A percentile compares a stretch with the other conserved stretches of the same genome.
Evolutionary conservation across 371 early-diverging fungal species (phyloP).

Genomic region (Mucor piriformis): DNA sequence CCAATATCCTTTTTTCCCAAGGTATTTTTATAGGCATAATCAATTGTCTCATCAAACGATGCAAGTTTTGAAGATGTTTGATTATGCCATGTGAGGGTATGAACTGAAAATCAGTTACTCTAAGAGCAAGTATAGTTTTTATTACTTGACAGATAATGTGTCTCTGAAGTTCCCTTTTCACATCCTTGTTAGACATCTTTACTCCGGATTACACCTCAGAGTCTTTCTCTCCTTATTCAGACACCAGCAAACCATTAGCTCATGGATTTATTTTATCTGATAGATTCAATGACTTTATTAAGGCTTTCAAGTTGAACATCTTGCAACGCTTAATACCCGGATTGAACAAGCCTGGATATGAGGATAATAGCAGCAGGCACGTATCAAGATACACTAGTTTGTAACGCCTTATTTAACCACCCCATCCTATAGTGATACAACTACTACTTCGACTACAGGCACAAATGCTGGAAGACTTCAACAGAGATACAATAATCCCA

Average conservation of each 20-base stretch:
- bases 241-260: constrained; percentile 42
- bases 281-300: constrained; percentile 64
- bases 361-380: constrained; percentile 27
- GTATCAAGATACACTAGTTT: too few relatives aligned
- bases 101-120: too few relatives aligned
- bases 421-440: too few relatives aligned
- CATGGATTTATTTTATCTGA: constrained; percentile 63
- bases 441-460: background rate
- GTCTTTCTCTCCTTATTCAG: constrained; percentile 58
- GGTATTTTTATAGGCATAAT: too few relatives aligned
- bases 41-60: too few relatives aligned
- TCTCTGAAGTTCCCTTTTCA: too few relatives aligned
- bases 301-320: constrained; percentile 63
- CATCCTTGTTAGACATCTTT: constrained; percentile 58
- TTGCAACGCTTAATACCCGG: constrained; percentile 73
- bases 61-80: too few relatives aligned
- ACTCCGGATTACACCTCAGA: constrained; percentile 58
- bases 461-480: constrained; percentile 1
- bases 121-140: too few relatives aligned
- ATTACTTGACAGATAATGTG: too few relatives aligned
- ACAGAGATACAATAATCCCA: background rate
- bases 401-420: too few relatives aligned
- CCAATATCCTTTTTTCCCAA: too few relatives aligned
- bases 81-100: too few relatives aligned
- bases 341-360: constrained; percentile 45